Base-by-base conservation (phyloP, 495 filamentous ascomycete species). In the Podospora appendiculata region DNA sequence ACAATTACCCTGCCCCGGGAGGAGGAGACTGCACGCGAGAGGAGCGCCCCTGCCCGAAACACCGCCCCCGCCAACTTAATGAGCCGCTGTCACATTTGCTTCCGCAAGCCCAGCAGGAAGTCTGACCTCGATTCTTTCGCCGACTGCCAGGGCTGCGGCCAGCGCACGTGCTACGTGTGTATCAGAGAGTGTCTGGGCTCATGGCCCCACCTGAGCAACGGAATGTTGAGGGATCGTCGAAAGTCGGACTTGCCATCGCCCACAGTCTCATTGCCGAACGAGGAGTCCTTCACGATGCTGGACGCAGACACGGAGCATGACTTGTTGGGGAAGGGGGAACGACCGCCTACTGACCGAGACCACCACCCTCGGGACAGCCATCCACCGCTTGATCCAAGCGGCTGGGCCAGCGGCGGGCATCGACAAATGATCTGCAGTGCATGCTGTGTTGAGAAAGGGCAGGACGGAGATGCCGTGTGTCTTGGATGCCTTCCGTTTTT, bases 71-170 rank as follows among this genome's bases (percentile, higher is more conserved):
- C 7, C 52, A 53, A 32, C 53, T 51, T 64, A 1, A 67, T 74
- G 46, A 68, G 50, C 48, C 68, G 71, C 12, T 77, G 74, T 53
- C 72, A 77, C 62, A 72, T 77, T 51, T 77, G 74, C 62, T 69
- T 60, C 54, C 69, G 73, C 32, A 69, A 70, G 40, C 74, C 74
- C 0, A 70, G 57, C 53, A 75, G 69, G 63, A 76, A 71, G 48
- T 65, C 70, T 38, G 71, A 77, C 53, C 70, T 76, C 39, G 73
- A 77, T 52, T 69, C 65, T 33, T 77, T 70, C 50, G 67, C 70
- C 41, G 65, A 75, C 51, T 77, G 74, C 50, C 60, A 67, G 48
- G 73, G 68, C 6, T 77, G 74, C 50, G 67, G 69, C n/a, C 65
- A 71, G 35, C 62, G 73, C 1, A 70, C 73, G 0, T 77, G 74